A percentile compares a stretch with the other conserved stretches of the same genome.
Evolutionary conservation across 83 land plant genomes (phyloP).

Genomic region (Diphasiastrum complanatum): DNA sequence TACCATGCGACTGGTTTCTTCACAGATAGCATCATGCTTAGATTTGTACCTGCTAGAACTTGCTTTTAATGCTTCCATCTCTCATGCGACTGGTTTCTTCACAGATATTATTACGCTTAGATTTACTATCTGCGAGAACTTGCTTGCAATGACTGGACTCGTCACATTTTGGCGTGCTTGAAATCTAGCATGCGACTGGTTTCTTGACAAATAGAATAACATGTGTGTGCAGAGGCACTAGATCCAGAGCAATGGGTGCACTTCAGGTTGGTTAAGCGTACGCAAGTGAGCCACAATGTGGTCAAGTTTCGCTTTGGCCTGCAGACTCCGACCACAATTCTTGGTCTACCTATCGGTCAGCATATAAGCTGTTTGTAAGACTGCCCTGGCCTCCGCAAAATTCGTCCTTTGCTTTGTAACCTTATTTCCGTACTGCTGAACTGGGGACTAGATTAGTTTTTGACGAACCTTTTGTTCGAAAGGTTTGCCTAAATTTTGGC

Average conservation of each 20-base stretch:
- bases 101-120: too few relatives aligned
- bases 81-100: too few relatives aligned
- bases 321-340: constrained; percentile 73
- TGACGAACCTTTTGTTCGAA: too few relatives aligned
- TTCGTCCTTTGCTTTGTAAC: constrained; percentile 1
- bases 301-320: constrained; percentile 76
- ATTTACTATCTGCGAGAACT: too few relatives aligned
- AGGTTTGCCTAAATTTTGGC: too few relatives aligned
- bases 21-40: not conserved
- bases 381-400: not conserved
- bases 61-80: too few relatives aligned
- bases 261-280: constrained; percentile 65
- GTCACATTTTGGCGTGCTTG: not conserved
- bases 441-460: too few relatives aligned
- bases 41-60: not conserved
- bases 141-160: not conserved
- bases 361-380: constrained; percentile 86
- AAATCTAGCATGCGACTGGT: not conserved
- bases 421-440: too few relatives aligned
- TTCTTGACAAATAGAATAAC: not conserved
- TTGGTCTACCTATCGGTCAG: constrained; percentile 96
- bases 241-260: constrained; percentile 74
- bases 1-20: too few relatives aligned
- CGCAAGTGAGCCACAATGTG: constrained; percentile 87
- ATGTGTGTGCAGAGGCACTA: constrained; percentile 46